Conservation (phyloP, 2,329 filamentous ascomycete genomes). For the Ophiostoma montium region DNA sequence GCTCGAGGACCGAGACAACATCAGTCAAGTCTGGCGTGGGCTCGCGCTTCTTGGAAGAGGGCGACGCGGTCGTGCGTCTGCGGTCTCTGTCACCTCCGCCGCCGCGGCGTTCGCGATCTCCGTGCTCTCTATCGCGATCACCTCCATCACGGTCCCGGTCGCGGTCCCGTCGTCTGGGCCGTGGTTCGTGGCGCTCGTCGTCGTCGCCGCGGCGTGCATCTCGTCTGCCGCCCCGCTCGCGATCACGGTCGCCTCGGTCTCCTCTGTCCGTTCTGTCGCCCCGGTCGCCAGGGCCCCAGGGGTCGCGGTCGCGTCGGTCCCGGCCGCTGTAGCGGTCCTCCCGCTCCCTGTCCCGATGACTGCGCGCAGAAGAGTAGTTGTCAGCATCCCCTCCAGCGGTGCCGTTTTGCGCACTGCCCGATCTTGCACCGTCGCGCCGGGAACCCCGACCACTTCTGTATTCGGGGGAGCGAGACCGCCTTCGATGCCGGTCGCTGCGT, state of each 20-base stretch:
- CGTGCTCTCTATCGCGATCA: slow-evolving; percentile 34
- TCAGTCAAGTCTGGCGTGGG: slow-evolving; percentile 91
- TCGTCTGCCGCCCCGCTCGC: slow-evolving; percentile 40
- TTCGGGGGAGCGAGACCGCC: slow-evolving; percentile 72
- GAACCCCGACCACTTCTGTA: slow-evolving; percentile 49
- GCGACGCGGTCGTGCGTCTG: slow-evolving; percentile 56
- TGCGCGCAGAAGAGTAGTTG: slow-evolving; percentile 83
- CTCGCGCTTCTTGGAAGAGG: slow-evolving; percentile 80
- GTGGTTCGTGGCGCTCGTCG: slow-evolving; percentile 33
- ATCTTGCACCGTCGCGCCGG: slow-evolving; percentile 49
- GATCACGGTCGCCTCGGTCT: slow-evolving; percentile 30
- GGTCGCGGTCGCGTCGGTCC: slow-evolving; percentile 42
- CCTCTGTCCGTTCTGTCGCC: slow-evolving; percentile 6
- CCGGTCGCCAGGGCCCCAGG: slow-evolving; percentile 28
- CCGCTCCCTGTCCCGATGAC: slow-evolving; percentile 82
- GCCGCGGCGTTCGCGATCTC: slow-evolving; percentile 24
- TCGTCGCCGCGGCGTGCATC: slow-evolving; percentile 22
- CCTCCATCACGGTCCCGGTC: slow-evolving; percentile 43
- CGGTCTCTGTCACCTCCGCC: slow-evolving; percentile 43
- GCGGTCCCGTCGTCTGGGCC: slow-evolving; percentile 39
- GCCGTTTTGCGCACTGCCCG: slow-evolving; percentile 18
- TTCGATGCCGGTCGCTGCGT: slow-evolving; percentile 36
- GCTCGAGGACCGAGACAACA: slow-evolving; percentile 64
- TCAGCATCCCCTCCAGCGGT: slow-evolving; percentile 36
- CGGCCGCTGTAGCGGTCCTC: slow-evolving; percentile 78